Evolutionary conservation across 164 flowering plant species (phyloP).

Genomic region (Chimonanthus salicifolius): DNA sequence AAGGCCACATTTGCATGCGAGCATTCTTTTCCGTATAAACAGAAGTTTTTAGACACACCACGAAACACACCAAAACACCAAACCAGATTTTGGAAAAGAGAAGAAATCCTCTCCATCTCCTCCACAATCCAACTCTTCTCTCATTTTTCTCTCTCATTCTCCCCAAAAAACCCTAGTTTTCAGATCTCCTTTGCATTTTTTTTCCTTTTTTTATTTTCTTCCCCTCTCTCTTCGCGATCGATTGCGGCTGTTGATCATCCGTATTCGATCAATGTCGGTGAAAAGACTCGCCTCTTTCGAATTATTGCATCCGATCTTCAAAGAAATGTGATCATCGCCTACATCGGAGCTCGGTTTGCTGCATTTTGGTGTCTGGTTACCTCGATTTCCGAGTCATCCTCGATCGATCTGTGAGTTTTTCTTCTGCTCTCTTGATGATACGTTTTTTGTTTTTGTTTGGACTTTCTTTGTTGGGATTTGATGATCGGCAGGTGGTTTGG

Average conservation of each 20-base stretch:
- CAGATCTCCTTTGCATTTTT: neutral
- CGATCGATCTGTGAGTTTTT: slow-evolving; percentile 26
- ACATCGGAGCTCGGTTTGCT: neutral
- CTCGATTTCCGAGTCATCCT: slow-evolving; percentile 4
- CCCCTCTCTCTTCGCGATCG: neutral
- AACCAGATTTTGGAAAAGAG: neutral
- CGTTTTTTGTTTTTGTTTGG: slow-evolving; percentile 3
- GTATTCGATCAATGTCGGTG: slow-evolving; percentile 8
- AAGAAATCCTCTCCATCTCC: too few relatives aligned
- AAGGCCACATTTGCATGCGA: too few relatives aligned
- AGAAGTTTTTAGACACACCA: slow-evolving; percentile 9
- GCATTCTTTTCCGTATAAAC: neutral
- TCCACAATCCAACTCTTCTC: neutral
- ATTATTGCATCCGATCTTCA: slow-evolving; percentile 16
- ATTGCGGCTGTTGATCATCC: neutral
- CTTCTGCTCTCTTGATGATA: slow-evolving; percentile 12
- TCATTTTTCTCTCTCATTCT: neutral
- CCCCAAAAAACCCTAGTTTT: slow-evolving; percentile 3
- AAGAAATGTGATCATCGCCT: neutral
- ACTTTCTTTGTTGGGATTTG: neutral
- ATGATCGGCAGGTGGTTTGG: too few relatives aligned
- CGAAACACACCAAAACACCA: slow-evolving; percentile 3
- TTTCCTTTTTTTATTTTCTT: neutral
- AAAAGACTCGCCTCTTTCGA: slow-evolving; percentile 4
- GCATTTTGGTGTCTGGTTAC: slow-evolving; percentile 16